Evolutionary conservation across 305 asterid species (phyloP).

Genomic region (Ajuga reptans): DNA sequence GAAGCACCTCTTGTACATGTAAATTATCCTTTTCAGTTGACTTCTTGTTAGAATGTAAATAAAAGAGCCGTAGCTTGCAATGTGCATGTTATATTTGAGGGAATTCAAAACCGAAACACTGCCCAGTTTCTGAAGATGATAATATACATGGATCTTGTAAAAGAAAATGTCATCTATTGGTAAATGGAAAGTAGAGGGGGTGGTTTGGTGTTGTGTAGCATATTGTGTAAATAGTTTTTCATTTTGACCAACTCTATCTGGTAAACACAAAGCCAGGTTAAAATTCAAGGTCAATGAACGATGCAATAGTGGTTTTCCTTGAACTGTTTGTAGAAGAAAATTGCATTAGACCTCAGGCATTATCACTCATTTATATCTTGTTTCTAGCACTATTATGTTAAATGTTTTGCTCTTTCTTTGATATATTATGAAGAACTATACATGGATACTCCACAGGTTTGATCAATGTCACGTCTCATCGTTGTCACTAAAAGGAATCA

Average conservation of each 20-base stretch:
- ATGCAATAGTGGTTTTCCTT: not conserved
- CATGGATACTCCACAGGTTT: constrained; percentile 44
- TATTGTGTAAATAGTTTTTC: not conserved
- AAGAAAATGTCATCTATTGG: not conserved
- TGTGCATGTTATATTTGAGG: not conserved
- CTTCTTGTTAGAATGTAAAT: not conserved
- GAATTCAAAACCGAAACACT: not conserved
- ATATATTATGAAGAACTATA: not conserved
- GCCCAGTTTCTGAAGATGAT: not conserved
- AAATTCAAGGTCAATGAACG: not conserved
- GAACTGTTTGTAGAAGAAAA: not conserved
- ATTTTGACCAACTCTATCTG: not conserved
- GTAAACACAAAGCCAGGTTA: not conserved
- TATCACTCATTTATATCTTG: not conserved
- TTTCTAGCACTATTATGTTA: constrained; percentile 2
- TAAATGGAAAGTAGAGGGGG: not conserved
- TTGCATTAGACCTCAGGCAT: not conserved
- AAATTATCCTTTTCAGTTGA: not conserved
- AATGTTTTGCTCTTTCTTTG: not conserved
- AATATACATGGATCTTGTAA: not conserved
- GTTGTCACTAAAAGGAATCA: constrained; percentile 71
- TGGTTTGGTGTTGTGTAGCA: not conserved
- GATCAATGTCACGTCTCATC: constrained; percentile 75
- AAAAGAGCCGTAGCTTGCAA: not conserved
- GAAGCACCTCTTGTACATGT: not conserved